Evolutionary conservation across 164 flowering plant genomes (phyloP).

Genomic region (Santalum album): DNA sequence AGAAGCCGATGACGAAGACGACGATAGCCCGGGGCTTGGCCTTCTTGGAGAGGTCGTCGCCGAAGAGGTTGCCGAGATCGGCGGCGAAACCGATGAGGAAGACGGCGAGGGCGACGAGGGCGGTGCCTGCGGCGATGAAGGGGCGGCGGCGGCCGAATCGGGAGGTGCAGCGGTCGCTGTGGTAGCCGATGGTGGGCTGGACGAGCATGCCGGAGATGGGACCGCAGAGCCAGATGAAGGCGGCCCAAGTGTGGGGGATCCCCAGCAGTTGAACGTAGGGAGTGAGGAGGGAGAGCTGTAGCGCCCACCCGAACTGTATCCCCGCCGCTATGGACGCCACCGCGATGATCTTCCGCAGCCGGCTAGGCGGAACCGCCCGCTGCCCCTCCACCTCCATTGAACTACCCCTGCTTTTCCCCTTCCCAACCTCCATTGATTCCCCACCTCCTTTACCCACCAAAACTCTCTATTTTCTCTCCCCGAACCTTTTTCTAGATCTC

Average conservation of each 20-base stretch:
- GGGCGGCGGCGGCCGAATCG: slow-evolving; percentile 69
- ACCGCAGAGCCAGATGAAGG: slow-evolving; percentile 77
- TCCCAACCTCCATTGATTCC: too few species aligned
- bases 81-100: slow-evolving; percentile 63
- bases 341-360: slow-evolving; percentile 23
- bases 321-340: slow-evolving; percentile 68
- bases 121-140: slow-evolving; percentile 52
- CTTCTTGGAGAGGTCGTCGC: slow-evolving; percentile 21
- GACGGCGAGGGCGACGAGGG: slow-evolving; percentile 38
- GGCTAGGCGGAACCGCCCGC: slow-evolving; percentile 4
- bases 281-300: slow-evolving; percentile 64
- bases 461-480: background rate
- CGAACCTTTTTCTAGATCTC: background rate
- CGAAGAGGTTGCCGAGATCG: slow-evolving; percentile 38
- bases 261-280: slow-evolving; percentile 71
- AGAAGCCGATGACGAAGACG: slow-evolving; percentile 60
- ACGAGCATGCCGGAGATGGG: slow-evolving; percentile 70
- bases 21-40: slow-evolving; percentile 37
- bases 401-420: too few species aligned
- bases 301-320: slow-evolving; percentile 76
- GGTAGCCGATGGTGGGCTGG: slow-evolving; percentile 63
- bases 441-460: background rate
- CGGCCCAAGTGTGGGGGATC: slow-evolving; percentile 59
- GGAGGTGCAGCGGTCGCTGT: slow-evolving; percentile 50
- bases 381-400: slow-evolving; percentile 1